Percentiles rank a stretch among this genome's conserved stretches.
Evolutionary conservation across 1,284 basidiomycete species (phyloP).

Genomic region (Stygiomarasmius scandens): DNA sequence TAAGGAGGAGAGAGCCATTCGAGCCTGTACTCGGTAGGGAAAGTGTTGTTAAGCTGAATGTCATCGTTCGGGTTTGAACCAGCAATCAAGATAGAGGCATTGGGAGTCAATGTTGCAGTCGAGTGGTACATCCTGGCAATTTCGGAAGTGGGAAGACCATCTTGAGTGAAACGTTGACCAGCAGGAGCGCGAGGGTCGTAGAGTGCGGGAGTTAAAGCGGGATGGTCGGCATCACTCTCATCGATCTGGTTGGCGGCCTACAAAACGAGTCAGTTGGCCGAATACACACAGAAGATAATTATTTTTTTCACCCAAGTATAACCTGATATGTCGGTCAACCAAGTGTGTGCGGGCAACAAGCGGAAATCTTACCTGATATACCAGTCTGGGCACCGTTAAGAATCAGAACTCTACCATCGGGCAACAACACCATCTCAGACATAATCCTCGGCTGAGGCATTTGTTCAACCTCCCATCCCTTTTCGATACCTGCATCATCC

Average conservation of each 20-base stretch:
- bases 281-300: no score
- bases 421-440: slow-evolving; percentile 46
- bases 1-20: slow-evolving; percentile 23
- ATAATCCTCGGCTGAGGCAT: slow-evolving; percentile 38
- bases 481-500: slow-evolving; percentile 28
- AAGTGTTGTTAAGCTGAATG: slow-evolving; percentile 44
- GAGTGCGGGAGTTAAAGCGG: slow-evolving; percentile 41
- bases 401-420: slow-evolving; percentile 47
- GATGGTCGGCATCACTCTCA: slow-evolving; percentile 43
- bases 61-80: slow-evolving; percentile 56
- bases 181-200: slow-evolving; percentile 45
- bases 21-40: slow-evolving; percentile 31
- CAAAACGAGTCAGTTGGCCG: neutral
- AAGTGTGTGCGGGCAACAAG: slow-evolving; percentile 6
- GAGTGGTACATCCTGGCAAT: slow-evolving; percentile 43
- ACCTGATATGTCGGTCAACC: no score
- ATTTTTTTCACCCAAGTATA: no score
- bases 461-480: slow-evolving; percentile 32
- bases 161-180: no score
- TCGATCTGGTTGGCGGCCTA: slow-evolving; percentile 35
- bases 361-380: slow-evolving; percentile 63
- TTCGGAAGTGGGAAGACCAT: slow-evolving; percentile 41
- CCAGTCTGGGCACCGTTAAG: slow-evolving; percentile 44
- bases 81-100: slow-evolving; percentile 33
- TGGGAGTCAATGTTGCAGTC: slow-evolving; percentile 32